A percentile compares a stretch with the other conserved stretches of the same genome.
Conservation (phyloP, 2,329 filamentous ascomycete genomes). For the Fusarium sp. region DNA sequence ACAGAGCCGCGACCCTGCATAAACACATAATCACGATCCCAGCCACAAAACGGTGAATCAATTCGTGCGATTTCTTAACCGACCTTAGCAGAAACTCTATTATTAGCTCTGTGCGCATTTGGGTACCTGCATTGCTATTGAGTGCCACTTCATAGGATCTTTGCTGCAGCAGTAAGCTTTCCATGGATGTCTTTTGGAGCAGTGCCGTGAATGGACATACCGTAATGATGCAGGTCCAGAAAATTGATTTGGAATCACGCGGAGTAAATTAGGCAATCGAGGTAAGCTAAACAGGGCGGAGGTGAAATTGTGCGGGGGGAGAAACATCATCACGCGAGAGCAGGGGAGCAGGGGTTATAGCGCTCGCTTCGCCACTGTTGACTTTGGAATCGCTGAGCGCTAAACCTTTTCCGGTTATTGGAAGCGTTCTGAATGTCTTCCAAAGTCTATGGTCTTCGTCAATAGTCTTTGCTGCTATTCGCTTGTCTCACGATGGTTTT, state of each 20-base stretch:
- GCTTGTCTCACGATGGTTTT: neutral
- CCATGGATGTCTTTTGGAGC: neutral
- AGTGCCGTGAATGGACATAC: neutral
- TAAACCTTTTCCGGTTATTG: neutral
- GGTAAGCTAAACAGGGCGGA: neutral
- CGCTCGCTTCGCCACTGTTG: constrained; percentile 11
- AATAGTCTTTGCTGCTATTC: neutral
- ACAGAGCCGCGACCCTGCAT: constrained; percentile 18
- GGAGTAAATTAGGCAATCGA: neutral
- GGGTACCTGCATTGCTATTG: constrained; percentile 23
- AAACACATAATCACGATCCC: neutral
- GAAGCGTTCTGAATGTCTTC: neutral
- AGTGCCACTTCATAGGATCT: neutral
- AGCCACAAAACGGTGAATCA: neutral
- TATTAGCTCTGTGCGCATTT: constrained; percentile 9
- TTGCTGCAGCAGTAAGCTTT: neutral
- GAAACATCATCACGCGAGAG: neutral
- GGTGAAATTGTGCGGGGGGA: neutral
- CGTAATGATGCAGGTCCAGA: neutral
- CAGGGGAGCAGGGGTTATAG: neutral
- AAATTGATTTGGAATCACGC: constrained; percentile 24
- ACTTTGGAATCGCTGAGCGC: neutral
- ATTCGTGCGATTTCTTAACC: constrained; percentile 15
- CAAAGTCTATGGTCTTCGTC: neutral
- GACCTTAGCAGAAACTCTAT: constrained; percentile 4